Conservation (phyloP, 1,284 basidiomycete genomes). For the Heterobasidion parviporum region DNA sequence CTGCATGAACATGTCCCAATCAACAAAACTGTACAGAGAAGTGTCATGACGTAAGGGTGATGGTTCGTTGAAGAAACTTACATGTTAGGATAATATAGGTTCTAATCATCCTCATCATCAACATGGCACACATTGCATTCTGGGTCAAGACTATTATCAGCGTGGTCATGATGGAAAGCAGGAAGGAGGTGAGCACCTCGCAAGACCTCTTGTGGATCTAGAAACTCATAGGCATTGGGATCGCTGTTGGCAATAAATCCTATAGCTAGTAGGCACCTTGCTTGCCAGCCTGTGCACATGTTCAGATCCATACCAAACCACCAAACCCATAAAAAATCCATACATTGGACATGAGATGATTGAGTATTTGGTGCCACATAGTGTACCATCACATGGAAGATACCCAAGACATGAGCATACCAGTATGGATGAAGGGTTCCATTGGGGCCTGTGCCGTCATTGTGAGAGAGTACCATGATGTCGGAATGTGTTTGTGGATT, state of each 20-base stretch:
- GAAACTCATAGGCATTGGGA: constrained; percentile 28
- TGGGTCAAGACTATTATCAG: constrained; percentile 12
- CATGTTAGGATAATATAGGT: constrained; percentile 10
- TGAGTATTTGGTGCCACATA: constrained; percentile 5
- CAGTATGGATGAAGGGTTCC: neutral
- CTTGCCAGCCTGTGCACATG: constrained; percentile 10
- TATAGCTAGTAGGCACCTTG: constrained; percentile 20
- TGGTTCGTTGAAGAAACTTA: neutral
- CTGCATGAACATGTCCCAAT: constrained; percentile 4
- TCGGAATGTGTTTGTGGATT: constrained; percentile 13
- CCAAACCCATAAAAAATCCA: constrained; percentile 29
- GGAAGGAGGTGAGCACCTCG: constrained; percentile 28
- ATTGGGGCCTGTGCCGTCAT: neutral
- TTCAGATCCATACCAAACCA: constrained; percentile 20
- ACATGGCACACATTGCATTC: constrained; percentile 13
- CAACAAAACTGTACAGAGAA: neutral
- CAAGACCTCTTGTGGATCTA: constrained; percentile 28
- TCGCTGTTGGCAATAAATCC: constrained; percentile 22
- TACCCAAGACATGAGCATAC: neutral
- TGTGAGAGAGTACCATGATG: constrained; percentile 11
- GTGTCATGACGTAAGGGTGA: neutral
- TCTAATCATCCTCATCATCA: neutral
- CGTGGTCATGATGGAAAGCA: constrained; percentile 20
- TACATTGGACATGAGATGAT: constrained; percentile 5
- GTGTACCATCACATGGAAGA: constrained; percentile 18